phyloP scores from a whole-genome alignment of 139 green algal species.

The Coccomyxa sp. region DNA sequence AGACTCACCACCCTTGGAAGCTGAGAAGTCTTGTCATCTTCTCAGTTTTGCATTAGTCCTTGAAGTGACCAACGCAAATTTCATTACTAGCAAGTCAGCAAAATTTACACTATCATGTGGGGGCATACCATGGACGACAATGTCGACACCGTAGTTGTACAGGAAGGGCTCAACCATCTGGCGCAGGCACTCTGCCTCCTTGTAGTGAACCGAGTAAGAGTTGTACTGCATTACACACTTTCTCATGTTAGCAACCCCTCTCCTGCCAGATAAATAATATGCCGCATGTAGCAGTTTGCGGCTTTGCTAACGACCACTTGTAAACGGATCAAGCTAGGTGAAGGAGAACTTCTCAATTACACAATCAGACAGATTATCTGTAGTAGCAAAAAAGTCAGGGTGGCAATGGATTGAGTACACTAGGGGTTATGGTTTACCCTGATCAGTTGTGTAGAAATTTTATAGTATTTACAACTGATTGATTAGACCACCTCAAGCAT shows the following conservation, averaged over 20 bases:
- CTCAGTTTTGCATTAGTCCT: no score
- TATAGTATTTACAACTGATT: no score
- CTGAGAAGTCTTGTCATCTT: no score
- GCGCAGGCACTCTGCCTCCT: not conserved
- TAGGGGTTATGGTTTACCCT: no score
- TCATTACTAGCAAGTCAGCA: no score
- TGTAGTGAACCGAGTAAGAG: not conserved
- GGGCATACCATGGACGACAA: conserved; percentile 12
- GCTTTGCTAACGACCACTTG: not conserved
- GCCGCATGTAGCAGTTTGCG: not conserved
- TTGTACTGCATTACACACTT: not conserved
- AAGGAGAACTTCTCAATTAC: not conserved
- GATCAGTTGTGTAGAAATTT: no score
- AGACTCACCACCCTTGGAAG: no score
- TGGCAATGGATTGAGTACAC: not conserved
- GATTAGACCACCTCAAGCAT: no score
- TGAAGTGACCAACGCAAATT: no score
- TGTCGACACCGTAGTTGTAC: conserved; percentile 15
- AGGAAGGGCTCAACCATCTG: conserved; percentile 7
- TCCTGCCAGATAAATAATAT: not conserved
- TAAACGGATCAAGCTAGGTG: not conserved
- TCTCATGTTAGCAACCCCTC: no score
- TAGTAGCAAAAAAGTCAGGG: not conserved
- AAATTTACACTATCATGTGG: no score
- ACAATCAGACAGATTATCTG: not conserved